Conservation (phyloP, 495 filamentous ascomycete species). For the Bryoglossum gracile region DNA sequence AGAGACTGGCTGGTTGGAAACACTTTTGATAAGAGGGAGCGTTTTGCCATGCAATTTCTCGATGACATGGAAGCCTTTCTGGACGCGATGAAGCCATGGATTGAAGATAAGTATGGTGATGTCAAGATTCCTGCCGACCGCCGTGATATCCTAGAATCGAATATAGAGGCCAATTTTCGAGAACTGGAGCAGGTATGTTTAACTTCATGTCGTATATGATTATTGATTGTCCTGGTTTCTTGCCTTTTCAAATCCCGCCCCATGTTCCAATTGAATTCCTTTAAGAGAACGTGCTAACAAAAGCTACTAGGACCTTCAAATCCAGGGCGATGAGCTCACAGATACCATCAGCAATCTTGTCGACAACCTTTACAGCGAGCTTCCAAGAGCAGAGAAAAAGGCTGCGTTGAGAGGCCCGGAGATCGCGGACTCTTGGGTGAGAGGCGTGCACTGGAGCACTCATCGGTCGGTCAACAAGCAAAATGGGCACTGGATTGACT, state of each 20-base stretch:
- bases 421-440: neutral
- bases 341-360: neutral
- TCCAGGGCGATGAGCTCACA: neutral
- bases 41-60: conserved; percentile 4
- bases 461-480: conserved; percentile 5
- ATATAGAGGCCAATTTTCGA: neutral
- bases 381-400: neutral
- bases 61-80: conserved; percentile 7
- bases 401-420: neutral
- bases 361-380: neutral
- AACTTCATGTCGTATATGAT: neutral
- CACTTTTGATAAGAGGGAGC: conserved; percentile 6
- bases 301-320: neutral
- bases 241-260: no score
- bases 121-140: conserved; percentile 1
- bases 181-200: neutral
- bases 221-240: no score
- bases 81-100: conserved; percentile 7
- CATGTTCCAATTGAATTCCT: no score
- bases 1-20: conserved; percentile 11
- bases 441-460: conserved; percentile 2
- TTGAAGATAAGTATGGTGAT: conserved; percentile 7
- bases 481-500: conserved; percentile 1
- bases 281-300: neutral
- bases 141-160: neutral